Base-by-base conservation (phyloP, 2,329 filamentous ascomycete genomes). In the Aspergillus bombycis region DNA sequence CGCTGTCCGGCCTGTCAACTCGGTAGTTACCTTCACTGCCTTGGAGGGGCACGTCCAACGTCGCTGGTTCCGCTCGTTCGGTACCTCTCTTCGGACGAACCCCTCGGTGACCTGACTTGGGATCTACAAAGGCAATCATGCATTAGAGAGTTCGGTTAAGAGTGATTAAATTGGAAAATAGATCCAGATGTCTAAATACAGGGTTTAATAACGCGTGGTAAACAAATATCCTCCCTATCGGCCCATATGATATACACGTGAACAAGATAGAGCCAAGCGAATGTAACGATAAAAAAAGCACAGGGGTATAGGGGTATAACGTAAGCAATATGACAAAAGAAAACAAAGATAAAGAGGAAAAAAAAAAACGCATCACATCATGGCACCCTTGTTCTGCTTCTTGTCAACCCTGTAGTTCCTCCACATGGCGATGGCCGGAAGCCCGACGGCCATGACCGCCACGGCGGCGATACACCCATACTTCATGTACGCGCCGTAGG, bases 401-500 rank as follows among this genome's bases (percentile, higher is more conserved):
- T 70, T 70, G 26, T 74, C 69, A 19, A 75, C 67, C 28, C 64
- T 65, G 41, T 71, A 71, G 50, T 75, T 67, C 57, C 69, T 73
- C 74, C 73, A 75, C 34, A 71, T 62, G 5, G 56, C 60, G 14
- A 75, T 73, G 19, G 63, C 62, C 1, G 72, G 71, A 38, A 75
- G 61, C 2, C 55, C 67, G 32, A 75, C 62, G 10, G 67, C 70
- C 59, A 75, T 60, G 14, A 75, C 60, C 1, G 63, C 65, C 2
- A 70, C 74, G 6, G 72, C 69, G 2, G 71, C 63, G 50, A 76
- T 74, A 21, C 65, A 68, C 21, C 64, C 66, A n/a, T 73, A 70
- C 58, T 70, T 73, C 66, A 74, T 70, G n/a, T 64, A 70, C 38
- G 73, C 65, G 0, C 71, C 74, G 63, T 72, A 78, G 3, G 77